These are phyloP conservation scores for Hypoxylon lenormandii DNA, from an alignment of 495 filamentous ascomycete species.

Conservation along the genomic window DNA sequence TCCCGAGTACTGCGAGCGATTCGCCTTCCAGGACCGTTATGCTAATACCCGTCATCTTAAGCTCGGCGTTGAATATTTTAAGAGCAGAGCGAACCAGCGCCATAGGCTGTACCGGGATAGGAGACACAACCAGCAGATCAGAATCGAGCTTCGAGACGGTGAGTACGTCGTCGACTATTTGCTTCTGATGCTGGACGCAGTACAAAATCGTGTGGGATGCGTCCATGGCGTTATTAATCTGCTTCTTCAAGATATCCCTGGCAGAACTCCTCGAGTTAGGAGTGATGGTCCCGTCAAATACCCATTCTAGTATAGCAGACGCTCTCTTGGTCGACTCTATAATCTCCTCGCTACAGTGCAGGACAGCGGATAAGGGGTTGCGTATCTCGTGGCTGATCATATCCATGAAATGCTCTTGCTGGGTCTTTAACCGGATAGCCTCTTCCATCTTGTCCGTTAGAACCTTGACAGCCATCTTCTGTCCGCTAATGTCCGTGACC, in stretches of 20 bases:
- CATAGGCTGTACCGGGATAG: conserved; percentile 73
- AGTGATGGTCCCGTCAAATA: neutral
- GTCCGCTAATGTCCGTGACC: conserved; percentile 60
- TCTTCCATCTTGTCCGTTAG: conserved; percentile 56
- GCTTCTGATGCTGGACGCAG: conserved; percentile 81
- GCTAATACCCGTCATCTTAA: conserved; percentile 72
- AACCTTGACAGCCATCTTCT: conserved; percentile 55
- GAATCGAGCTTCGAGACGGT: conserved; percentile 83
- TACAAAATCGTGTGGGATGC: conserved; percentile 79
- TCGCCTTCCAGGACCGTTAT: conserved; percentile 71
- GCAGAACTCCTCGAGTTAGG: neutral
- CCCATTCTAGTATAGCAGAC: conserved; percentile 16
- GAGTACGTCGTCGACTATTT: conserved; percentile 83
- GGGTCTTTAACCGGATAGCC: conserved; percentile 62
- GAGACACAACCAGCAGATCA: conserved; percentile 74
- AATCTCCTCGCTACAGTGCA: conserved; percentile 78
- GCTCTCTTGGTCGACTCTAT: conserved; percentile 61
- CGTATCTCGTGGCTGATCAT: conserved; percentile 81
- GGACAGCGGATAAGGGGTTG: conserved; percentile 76
- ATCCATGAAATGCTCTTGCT: conserved; percentile 79
- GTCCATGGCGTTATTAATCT: conserved; percentile 69
- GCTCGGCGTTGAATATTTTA: conserved; percentile 78
- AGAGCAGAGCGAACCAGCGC: conserved; percentile 70
- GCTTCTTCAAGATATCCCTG: conserved; percentile 34
- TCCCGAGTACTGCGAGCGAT: conserved; percentile 64